Evolutionary conservation across 139 green algal species (phyloP).

Genomic region (Pseudopediastrum boryanum): DNA sequence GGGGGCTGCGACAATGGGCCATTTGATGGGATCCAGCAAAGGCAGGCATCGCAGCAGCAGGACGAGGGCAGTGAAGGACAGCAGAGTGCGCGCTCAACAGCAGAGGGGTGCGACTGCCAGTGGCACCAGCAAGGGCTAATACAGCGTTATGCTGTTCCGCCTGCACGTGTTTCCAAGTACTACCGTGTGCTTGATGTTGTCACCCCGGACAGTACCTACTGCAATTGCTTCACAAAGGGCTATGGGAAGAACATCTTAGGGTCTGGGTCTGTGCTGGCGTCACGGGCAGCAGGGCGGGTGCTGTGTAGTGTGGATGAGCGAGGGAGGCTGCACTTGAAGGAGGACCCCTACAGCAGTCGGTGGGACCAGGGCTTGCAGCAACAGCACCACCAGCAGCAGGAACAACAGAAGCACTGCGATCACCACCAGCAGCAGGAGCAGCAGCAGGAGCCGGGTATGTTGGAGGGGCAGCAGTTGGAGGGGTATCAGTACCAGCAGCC

Average conservation of each 20-base stretch:
- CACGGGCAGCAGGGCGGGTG: not conserved
- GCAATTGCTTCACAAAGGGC: constrained; percentile 23
- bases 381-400: not conserved
- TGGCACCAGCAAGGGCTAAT: too few species aligned
- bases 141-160: constrained; percentile 5
- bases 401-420: not conserved
- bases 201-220: not conserved
- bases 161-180: not conserved
- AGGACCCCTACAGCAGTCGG: constrained; percentile 2
- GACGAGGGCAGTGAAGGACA: too few species aligned
- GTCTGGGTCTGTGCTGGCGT: not conserved
- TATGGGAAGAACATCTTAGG: constrained; percentile 15
- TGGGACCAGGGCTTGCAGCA: not conserved
- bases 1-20: too few species aligned
- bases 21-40: too few species aligned
- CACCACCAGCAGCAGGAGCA: not conserved
- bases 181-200: constrained; percentile 18
- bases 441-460: not conserved
- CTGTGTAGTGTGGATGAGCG: constrained; percentile 3
- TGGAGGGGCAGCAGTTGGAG: too few species aligned
- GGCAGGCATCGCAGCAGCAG: too few species aligned
- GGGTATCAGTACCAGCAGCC: too few species aligned
- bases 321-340: constrained; percentile 4
- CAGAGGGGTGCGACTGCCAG: too few species aligned
- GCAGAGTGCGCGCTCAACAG: too few species aligned